A percentile compares a stretch with the other conserved stretches of the same genome.
Conservation (phyloP, 2,329 filamentous ascomycete species). For the Aureobasidium musti region DNA sequence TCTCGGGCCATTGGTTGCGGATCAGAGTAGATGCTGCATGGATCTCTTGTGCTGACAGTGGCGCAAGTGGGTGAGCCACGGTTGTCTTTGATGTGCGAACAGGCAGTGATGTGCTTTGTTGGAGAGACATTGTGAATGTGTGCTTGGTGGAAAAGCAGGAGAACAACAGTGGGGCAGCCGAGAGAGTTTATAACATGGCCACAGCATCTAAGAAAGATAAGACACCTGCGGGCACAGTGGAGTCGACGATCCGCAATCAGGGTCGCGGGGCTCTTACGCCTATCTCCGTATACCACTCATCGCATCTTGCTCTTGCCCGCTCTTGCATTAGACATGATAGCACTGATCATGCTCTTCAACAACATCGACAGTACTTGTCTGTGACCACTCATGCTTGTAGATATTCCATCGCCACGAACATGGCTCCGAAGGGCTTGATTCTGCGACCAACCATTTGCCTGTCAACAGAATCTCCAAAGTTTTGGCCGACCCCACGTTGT, state of each 20-base stretch:
- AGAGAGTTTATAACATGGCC: background rate
- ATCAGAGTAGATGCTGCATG: conserved; percentile 54
- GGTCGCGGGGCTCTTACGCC: conserved; percentile 10
- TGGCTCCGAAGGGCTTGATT: no score
- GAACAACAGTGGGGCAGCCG: background rate
- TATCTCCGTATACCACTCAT: conserved; percentile 17
- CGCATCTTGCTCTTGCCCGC: conserved; percentile 6
- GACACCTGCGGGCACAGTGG: conserved; percentile 7
- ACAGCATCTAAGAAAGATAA: background rate
- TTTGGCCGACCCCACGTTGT: conserved; percentile 1
- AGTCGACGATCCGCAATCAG: conserved; percentile 11
- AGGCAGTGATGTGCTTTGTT: conserved; percentile 32
- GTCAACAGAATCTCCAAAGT: background rate
- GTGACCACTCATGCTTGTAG: background rate
- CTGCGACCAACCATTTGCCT: background rate
- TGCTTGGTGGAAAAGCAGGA: background rate
- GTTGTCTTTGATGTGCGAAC: conserved; percentile 35
- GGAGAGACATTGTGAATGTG: conserved; percentile 23
- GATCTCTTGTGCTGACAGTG: conserved; percentile 61
- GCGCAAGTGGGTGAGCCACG: conserved; percentile 59
- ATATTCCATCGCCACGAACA: background rate
- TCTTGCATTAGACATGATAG: background rate
- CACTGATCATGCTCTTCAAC: background rate
- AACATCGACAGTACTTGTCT: background rate
- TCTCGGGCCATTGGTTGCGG: conserved; percentile 56